Conservation (phyloP, 306 rosid species). For the Cucumis melo region DNA sequence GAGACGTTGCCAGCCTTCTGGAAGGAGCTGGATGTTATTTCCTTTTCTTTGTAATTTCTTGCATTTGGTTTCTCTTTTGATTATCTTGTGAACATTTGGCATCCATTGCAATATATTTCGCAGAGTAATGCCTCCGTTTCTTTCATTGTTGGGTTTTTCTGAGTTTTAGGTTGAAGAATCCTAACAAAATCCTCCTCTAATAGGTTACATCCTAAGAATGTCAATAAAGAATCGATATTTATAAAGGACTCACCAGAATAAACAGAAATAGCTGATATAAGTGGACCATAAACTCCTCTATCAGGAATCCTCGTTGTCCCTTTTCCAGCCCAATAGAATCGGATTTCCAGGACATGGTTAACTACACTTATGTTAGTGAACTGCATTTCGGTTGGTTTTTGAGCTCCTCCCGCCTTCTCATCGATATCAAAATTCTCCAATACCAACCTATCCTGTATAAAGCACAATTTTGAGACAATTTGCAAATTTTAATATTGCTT, state of each 20-base stretch:
- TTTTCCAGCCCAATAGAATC: slow-evolving; percentile 51
- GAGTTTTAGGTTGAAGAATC: too few species aligned
- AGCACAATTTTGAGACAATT: not conserved
- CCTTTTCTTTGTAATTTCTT: too few species aligned
- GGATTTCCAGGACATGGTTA: slow-evolving; percentile 38
- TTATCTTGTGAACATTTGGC: too few species aligned
- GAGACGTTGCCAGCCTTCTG: too few species aligned
- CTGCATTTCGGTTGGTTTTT: slow-evolving; percentile 19
- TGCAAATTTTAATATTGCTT: not conserved
- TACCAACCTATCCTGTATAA: slow-evolving; percentile 34
- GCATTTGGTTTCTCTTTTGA: too few species aligned
- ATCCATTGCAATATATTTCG: too few species aligned
- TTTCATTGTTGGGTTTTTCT: too few species aligned
- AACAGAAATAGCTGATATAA: slow-evolving; percentile 55
- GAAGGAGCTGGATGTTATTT: too few species aligned
- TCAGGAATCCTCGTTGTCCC: slow-evolving; percentile 51
- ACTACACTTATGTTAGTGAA: slow-evolving; percentile 25
- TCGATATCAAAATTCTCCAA: slow-evolving; percentile 43
- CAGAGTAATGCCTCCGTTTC: too few species aligned
- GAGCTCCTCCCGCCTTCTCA: slow-evolving; percentile 25
- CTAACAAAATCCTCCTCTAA: not conserved
- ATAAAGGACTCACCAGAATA: slow-evolving; percentile 35
- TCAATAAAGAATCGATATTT: not conserved
- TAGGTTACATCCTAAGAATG: not conserved
- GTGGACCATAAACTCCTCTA: slow-evolving; percentile 56